Conservation (phyloP, 2,329 filamentous ascomycete species). For the Davidsoniella neocaledoniae region DNA sequence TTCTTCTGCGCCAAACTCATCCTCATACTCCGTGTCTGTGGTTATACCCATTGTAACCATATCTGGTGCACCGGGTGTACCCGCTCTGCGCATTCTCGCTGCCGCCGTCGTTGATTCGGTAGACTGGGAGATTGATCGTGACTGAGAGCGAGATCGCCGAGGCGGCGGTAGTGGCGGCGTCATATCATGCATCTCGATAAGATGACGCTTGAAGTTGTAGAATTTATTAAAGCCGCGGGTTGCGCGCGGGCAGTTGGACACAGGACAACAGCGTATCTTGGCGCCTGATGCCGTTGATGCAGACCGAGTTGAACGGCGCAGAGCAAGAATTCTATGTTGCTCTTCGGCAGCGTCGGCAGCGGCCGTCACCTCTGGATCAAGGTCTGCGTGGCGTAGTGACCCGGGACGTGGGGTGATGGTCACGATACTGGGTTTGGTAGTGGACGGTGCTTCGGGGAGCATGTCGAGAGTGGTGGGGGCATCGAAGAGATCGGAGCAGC, state of each 20-base stretch:
- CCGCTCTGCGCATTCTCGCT: constrained; percentile 15
- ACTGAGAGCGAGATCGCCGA: constrained; percentile 10
- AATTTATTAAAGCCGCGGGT: constrained; percentile 21
- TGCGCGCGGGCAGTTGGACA: constrained; percentile 22
- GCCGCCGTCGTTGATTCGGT: constrained; percentile 20
- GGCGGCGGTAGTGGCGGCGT: constrained; percentile 1
- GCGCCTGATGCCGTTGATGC: constrained; percentile 15
- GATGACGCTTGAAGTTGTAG: constrained; percentile 23
- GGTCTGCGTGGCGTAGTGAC: not conserved
- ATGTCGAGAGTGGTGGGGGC: constrained; percentile 51
- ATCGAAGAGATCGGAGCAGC: constrained; percentile 61
- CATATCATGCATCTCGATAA: constrained; percentile 23
- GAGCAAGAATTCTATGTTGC: not conserved
- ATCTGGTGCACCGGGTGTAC: not conserved
- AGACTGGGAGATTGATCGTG: constrained; percentile 21
- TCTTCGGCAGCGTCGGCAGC: constrained; percentile 16
- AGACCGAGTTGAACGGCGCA: constrained; percentile 2
- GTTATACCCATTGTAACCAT: not conserved
- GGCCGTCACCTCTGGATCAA: constrained; percentile 16
- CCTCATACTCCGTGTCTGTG: constrained; percentile 11
- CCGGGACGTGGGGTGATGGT: not conserved
- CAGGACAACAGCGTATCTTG: constrained; percentile 21
- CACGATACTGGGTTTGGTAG: not conserved
- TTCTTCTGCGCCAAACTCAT: constrained; percentile 17
- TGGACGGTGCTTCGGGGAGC: constrained; percentile 19